Evolutionary conservation across 2,329 filamentous ascomycete species (phyloP).

Genomic region (Thelonectria rubi): DNA sequence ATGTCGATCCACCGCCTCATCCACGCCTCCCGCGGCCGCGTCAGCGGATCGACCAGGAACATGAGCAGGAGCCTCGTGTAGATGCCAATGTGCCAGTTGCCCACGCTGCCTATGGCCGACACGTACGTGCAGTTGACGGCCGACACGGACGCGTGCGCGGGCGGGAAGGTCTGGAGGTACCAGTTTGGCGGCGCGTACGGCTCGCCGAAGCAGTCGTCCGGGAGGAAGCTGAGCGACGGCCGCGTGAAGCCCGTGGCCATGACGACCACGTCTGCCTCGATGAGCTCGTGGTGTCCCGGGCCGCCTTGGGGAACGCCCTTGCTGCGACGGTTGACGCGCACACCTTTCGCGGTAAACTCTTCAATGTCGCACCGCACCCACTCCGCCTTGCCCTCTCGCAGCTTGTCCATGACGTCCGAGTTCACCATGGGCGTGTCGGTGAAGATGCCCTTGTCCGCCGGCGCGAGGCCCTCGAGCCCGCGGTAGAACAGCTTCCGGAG

Average conservation of each 20-base stretch:
- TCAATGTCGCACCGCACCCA: constrained; percentile 87
- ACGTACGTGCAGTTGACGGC: constrained; percentile 84
- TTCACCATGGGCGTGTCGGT: constrained; percentile 90
- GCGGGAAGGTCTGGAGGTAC: constrained; percentile 89
- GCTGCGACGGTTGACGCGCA: constrained; percentile 75
- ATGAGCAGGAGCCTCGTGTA: constrained; percentile 87
- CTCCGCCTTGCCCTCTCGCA: constrained; percentile 75
- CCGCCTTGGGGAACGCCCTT: constrained; percentile 80
- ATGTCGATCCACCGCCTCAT: constrained; percentile 91
- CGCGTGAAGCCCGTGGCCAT: constrained; percentile 86
- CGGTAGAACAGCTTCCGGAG: constrained; percentile 84
- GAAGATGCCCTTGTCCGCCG: constrained; percentile 76
- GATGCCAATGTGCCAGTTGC: constrained; percentile 90
- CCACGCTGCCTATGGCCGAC: constrained; percentile 81
- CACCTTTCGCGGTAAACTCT: constrained; percentile 68
- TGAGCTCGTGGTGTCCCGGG: constrained; percentile 70
- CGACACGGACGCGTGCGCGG: constrained; percentile 75
- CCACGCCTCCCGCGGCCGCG: constrained; percentile 74
- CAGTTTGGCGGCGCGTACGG: constrained; percentile 84
- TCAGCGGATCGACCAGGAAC: constrained; percentile 83
- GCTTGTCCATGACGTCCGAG: constrained; percentile 78
- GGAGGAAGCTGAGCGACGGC: constrained; percentile 77
- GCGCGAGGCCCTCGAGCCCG: constrained; percentile 78
- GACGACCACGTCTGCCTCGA: constrained; percentile 80
- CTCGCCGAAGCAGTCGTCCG: constrained; percentile 74